Conservation (phyloP, 352 stramenopile genomes). For the Thraustochytrium striatum region DNA sequence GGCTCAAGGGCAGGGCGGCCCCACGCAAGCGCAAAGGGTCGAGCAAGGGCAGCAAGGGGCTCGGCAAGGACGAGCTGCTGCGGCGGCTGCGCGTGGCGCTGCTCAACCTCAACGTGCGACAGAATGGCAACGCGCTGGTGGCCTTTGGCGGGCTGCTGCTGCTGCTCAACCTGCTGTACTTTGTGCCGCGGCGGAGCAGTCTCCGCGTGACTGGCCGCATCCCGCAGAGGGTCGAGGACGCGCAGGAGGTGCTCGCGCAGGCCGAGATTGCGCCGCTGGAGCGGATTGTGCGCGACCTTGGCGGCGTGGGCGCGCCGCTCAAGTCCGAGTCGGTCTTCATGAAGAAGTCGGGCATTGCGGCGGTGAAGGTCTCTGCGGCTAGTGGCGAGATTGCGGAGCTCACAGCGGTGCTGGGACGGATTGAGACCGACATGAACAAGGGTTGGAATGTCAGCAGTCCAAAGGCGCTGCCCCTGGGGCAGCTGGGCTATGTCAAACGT, state of each 20-base stretch:
- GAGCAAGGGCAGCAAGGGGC: no score
- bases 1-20: no score
- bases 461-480: constrained; percentile 29
- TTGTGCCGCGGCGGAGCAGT: no score
- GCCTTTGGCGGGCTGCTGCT: no score
- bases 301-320: not conserved
- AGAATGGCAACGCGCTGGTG: no score
- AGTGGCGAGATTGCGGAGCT: not conserved
- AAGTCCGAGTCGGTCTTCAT: not conserved
- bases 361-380: not conserved
- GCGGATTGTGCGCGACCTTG: not conserved
- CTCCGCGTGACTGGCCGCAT: no score
- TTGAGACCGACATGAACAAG: constrained; percentile 17
- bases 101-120: no score
- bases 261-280: not conserved
- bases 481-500: constrained; percentile 37
- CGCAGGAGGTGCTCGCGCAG: not conserved
- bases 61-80: no score
- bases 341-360: not conserved
- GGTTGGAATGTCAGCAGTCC: constrained; percentile 4
- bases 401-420: not conserved
- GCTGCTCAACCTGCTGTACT: no score
- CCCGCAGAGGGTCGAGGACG: no score
- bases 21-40: no score
- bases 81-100: no score